phyloP scores from a whole-genome alignment of 2,329 filamentous ascomycete genomes.

The Zopfia rhizophila region DNA sequence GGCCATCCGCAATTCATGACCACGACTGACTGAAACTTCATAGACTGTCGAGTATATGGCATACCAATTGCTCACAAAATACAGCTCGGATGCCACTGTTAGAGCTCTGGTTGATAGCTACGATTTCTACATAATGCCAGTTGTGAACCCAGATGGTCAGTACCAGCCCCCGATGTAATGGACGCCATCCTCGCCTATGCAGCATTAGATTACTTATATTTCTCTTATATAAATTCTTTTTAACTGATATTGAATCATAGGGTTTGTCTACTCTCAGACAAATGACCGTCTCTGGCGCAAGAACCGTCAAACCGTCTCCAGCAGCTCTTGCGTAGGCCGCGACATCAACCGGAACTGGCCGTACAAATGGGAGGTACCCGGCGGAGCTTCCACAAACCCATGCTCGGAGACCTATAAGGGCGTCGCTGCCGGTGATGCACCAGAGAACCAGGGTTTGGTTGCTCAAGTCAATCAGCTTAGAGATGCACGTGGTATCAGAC shows the following conservation, averaged over 20 bases:
- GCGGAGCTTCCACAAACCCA: constrained; percentile 49
- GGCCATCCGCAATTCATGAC: neutral
- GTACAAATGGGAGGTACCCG: constrained; percentile 46
- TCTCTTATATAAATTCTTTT: no score
- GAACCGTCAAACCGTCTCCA: constrained; percentile 48
- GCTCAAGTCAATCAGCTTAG: constrained; percentile 54
- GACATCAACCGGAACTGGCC: constrained; percentile 55
- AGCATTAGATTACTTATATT: no score
- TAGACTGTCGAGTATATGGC: constrained; percentile 41
- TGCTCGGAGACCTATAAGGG: constrained; percentile 52
- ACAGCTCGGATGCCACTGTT: constrained; percentile 41
- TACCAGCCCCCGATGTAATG: no score
- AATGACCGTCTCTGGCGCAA: constrained; percentile 54
- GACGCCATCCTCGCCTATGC: no score
- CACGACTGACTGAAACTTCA: neutral
- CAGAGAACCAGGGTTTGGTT: constrained; percentile 54
- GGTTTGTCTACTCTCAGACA: constrained; percentile 52
- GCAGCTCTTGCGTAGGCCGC: constrained; percentile 45
- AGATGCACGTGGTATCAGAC: constrained; percentile 61
- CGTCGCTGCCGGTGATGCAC: constrained; percentile 40
- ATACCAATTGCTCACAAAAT: constrained; percentile 49
- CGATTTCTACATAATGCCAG: constrained; percentile 48
- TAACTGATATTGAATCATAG: constrained; percentile 14
- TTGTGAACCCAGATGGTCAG: constrained; percentile 45
- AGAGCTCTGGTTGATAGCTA: constrained; percentile 49